Conservation (phyloP, 2,329 filamentous ascomycete genomes). For the Colletotrichum paranaense region DNA sequence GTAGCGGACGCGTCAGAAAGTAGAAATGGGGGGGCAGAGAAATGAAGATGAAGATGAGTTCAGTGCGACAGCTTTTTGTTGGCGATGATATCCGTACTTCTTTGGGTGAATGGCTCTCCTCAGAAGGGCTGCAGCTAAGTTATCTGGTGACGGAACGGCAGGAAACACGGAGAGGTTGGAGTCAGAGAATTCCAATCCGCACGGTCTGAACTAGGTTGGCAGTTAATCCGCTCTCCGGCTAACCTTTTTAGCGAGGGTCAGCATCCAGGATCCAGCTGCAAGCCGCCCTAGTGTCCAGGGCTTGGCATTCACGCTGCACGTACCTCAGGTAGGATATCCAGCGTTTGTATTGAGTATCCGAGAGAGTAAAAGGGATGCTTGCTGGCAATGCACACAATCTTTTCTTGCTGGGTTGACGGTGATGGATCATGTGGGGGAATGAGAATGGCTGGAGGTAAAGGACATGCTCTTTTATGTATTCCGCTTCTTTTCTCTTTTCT, state of each 20-base stretch:
- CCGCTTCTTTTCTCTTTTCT: neutral
- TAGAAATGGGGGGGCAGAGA: conserved; percentile 38
- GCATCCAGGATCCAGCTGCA: conserved; percentile 33
- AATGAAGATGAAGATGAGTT: conserved; percentile 35
- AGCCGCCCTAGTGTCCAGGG: neutral
- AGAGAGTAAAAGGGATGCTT: neutral
- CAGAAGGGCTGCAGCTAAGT: conserved; percentile 10
- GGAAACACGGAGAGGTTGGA: conserved; percentile 38
- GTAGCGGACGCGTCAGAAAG: conserved; percentile 32
- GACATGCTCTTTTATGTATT: conserved; percentile 11
- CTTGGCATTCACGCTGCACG: conserved; percentile 18
- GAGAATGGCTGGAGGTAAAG: neutral
- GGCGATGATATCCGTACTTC: neutral
- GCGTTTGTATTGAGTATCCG: neutral
- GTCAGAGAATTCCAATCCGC: conserved; percentile 41
- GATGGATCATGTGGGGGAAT: neutral
- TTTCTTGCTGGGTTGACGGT: neutral
- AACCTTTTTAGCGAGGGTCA: conserved; percentile 30
- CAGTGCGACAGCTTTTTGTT: conserved; percentile 26
- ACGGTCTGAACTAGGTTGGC: conserved; percentile 39
- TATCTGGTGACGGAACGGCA: conserved; percentile 14
- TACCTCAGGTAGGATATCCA: neutral
- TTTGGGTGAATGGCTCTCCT: conserved; percentile 15
- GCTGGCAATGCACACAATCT: neutral
- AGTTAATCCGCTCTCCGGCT: conserved; percentile 37